Base-by-base conservation (phyloP, 371 early-diverging fungal genomes). In the Apophysomyces sp. region DNA sequence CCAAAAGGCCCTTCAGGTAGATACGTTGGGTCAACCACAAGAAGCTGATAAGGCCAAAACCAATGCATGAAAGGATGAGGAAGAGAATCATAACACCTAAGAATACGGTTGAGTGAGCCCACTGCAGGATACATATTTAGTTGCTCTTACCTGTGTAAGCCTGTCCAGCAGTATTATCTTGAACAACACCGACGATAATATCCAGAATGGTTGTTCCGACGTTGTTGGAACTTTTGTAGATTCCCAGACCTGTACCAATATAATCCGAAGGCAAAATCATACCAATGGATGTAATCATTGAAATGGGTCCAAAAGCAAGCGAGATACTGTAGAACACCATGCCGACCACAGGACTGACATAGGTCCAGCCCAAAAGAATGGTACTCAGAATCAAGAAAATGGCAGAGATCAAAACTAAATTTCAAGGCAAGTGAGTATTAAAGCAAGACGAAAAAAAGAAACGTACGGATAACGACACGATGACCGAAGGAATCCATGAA, bases 181-280 rank as follows among this genome's bases (percentile, higher is more conserved):
- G 84, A 6, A 84, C 67, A 11, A 80, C 72, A 55, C 85, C 85
- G 16, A 82, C 63, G 30, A 71, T 60, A 28, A 80, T 77, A 57
- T 84, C 82, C 8, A 84, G 57, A 52, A 84, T 79, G 12, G 81
- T 61, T 15, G 77, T 71, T 27, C 81, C 85, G 44, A 82, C 64
- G 51, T 81, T 84, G 41, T 76, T 78, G 13, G 72, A 66, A 32
- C 70, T 61, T 65, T 82, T 82, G 63, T 78, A 77, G 29, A 84
- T 61, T 51, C 85, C 82, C n/a, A 84, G 57, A 55, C 81, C 82
- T 44, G 82, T 84, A 57, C 85, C 85, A 51, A 81, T 80, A 39
- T 75, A 74, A n/a, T 77, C 73, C 7, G 77, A 69, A 7, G 80
- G 81, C 15, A 82, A 55, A 16, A 81, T 52, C 73, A 84, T 73